These are phyloP conservation scores for Cylindrodendrum hubeiense DNA, from an alignment of 2,329 filamentous ascomycete species.

Conservation along the genomic window DNA sequence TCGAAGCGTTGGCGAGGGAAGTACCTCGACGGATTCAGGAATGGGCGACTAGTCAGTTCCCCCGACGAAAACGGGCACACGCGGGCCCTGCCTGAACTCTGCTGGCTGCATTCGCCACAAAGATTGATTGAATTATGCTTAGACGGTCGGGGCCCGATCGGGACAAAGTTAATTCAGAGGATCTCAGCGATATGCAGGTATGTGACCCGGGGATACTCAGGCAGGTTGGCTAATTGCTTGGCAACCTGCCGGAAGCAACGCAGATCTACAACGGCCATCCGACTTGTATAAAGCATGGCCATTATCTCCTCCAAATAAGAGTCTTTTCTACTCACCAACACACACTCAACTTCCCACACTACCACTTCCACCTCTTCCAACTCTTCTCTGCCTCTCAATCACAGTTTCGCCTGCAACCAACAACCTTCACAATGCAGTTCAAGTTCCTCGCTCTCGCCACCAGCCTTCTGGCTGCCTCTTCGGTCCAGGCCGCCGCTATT, in stretches of 20 bases:
- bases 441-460: conserved; percentile 33
- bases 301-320: neutral
- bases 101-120: neutral
- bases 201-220: neutral
- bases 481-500: conserved; percentile 15
- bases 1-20: too few relatives aligned
- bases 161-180: neutral
- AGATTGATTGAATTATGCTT: neutral
- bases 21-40: too few relatives aligned
- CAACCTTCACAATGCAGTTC: conserved; percentile 30
- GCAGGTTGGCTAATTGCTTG: neutral
- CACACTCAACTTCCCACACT: neutral
- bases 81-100: neutral
- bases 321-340: neutral
- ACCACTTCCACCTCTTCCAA: neutral
- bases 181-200: neutral
- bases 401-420: neutral
- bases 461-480: conserved; percentile 29
- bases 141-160: neutral
- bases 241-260: neutral
- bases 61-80: neutral
- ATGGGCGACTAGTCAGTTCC: neutral
- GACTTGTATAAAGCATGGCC: neutral
- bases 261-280: neutral
- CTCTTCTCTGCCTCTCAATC: neutral